Conservation (phyloP, 208 protist genomes). For the Crithidia brevicula region DNA sequence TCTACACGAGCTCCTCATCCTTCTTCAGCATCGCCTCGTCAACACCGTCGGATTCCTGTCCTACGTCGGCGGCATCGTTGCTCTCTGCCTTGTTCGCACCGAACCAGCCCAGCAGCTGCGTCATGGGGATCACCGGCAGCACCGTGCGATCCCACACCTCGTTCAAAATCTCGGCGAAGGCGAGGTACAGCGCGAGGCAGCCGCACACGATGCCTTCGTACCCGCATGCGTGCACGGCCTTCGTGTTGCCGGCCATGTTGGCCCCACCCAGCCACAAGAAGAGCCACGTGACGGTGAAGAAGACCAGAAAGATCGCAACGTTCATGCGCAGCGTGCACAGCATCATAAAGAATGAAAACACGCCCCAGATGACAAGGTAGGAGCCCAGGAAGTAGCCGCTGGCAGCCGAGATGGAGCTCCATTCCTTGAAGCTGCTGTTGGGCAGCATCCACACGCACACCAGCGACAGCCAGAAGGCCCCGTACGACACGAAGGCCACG, state of each 20-base stretch:
- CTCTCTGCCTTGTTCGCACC: slow-evolving; percentile 1
- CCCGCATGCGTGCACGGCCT: slow-evolving; percentile 25
- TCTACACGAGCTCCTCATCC: background rate
- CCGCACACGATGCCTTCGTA: slow-evolving; percentile 47
- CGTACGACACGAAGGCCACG: slow-evolving; percentile 37
- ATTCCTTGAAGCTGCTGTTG: background rate
- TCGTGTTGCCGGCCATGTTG: slow-evolving; percentile 20
- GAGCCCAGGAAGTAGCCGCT: slow-evolving; percentile 13
- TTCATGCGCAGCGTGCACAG: slow-evolving; percentile 24
- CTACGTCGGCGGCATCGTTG: slow-evolving; percentile 1
- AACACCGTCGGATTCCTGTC: background rate
- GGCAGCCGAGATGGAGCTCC: background rate
- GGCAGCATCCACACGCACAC: slow-evolving; percentile 40
- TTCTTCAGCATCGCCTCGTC: slow-evolving; percentile 1
- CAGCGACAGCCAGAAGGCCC: slow-evolving; percentile 48
- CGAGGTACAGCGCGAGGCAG: slow-evolving; percentile 44
- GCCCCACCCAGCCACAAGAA: slow-evolving; percentile 12
- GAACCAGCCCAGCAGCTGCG: slow-evolving; percentile 20
- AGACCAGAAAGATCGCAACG: background rate
- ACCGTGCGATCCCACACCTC: slow-evolving; percentile 38
- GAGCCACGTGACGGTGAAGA: slow-evolving; percentile 14
- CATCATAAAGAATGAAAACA: slow-evolving; percentile 20
- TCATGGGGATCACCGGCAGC: slow-evolving; percentile 30
- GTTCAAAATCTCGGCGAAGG: slow-evolving; percentile 43
- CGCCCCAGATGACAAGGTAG: slow-evolving; percentile 14